Base-by-base conservation (phyloP, 2,329 filamentous ascomycete genomes). In the Stagonosporopsis tanaceti region DNA sequence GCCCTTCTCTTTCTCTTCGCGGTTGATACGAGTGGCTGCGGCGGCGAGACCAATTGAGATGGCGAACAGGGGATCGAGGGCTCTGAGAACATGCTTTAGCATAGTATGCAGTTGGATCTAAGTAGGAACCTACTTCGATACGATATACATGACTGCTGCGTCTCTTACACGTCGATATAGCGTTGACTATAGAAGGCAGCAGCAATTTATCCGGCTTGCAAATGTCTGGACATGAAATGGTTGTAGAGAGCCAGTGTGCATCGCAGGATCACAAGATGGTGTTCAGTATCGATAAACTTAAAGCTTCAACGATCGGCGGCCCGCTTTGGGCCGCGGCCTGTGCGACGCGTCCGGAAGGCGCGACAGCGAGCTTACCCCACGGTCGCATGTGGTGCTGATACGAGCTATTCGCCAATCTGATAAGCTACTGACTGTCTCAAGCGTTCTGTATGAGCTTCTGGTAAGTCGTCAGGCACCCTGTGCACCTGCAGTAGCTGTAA, bases 41-140 rank as follows among this genome's bases (percentile, higher is more conserved):
- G 81, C 81, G 0, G 75, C 72, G 48, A 78, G 61, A 47, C 81
- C 81, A 52, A 82, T 79, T n/a, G 74, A 74, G 48, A 82, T 64
- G 30, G 81, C 80, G 68, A 83, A 83, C 51, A 82, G 53, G 35
- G 81, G 81, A 55, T 83, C 81, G 50, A 82, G 75, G 44, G 72
- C 65, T 68, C 80, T 82, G 47, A 28, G 24, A 4, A 17, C 7
- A 9, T 22, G 22, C 30, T 25, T 51, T 44, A 47, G 60, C 46
- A 47, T n/a, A 6, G 2, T 12, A 11, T 8, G 24, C 15, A 22
- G 12, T 9, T 17, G 8, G 20, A 24, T 30, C n/a, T 22, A 3
- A 2, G 4, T 20, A 27, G 8, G n/a, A 22, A 27, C 57, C 12
- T 30, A 59, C 57, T 52, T 52, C 7, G 57, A 59, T 28, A 59